Evolutionary conservation across 2,329 filamentous ascomycete genomes (phyloP), one percentile per base, ranked within the genome.

Genomic region (Pseudonectria foliicola): DNA sequence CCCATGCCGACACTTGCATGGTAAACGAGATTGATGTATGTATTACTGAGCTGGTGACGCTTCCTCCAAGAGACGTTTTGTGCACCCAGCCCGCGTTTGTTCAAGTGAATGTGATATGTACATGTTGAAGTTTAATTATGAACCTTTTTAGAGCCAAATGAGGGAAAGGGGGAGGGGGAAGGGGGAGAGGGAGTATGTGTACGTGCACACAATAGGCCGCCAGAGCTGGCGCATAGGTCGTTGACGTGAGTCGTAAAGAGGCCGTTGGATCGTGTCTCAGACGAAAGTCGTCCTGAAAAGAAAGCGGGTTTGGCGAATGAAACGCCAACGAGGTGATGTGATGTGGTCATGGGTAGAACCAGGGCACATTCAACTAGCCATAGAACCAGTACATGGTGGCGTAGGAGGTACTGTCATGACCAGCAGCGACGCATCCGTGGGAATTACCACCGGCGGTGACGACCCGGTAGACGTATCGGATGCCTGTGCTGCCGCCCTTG

Each of bases 351-450:
- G 8, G 12, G 11, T 33, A 10, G 11, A n/a, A 21, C 12, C 5
- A 24, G 11, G 13, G 13, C 25, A 13, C 10, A n/a, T 14, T n/a
- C 32, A 29, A 29, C 53, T 55, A 63, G 13, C 57, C 65, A 47
- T 66, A 78, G 52, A 77, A 67, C 73, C 73, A 78, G 59, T 79
- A 79, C 45, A 63, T 66, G n/a, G 74, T 62, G 1, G 72, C 49
- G 52, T 79, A 79, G 3, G 67, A 64, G 16, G 75, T 67, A 54
- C 72, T 77, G 48, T 71, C 64, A 13, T 50, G 40, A 27, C 65
- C 61, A n/a, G 57, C 58, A 2, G 55, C 57, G 29, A 43, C 42
- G 53, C 74, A 78, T 4, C 60, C 48, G 48, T 67, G 54, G 1
- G 65, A 52, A 41, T 42, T 55, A 14, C 74, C 74, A 3, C 73